Evolutionary conservation across 768 basidiomycete species (phyloP), one percentile per base, ranked within the genome.

Genomic region (Erythrobasidium yunnanense): DNA sequence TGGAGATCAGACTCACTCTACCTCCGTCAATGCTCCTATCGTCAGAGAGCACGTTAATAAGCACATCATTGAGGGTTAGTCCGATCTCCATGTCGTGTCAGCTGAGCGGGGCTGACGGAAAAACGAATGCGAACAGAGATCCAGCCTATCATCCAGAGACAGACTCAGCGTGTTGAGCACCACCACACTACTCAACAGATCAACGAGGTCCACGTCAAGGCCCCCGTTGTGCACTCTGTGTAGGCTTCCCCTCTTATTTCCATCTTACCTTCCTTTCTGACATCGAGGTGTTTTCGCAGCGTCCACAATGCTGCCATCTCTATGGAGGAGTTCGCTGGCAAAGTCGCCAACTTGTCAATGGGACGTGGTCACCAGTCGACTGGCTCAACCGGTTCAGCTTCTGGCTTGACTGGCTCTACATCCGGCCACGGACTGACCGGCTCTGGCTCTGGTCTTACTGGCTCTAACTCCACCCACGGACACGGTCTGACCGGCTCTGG

Each of bases 161-260:
- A 63, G 60, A 63, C 60, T 4, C 60, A 63, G 60, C 60, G 60
- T 4, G 60, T 63, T 32, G 60, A 63, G 60, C 60, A 63, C 60
- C 60, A 58, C 56, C 56, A 58, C 56, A 58, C 56, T 27, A 58
- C 56, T 35, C 56, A 58, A 45, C 56, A 58, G 42, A 58, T 63
- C 49, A 63, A 49, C 22, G 60, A 63, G 60, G 38, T 22, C 27
- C 60, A 63, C 49, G 60, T 63, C 60, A 63, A 63, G 60, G 60
- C 60, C 7, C 60, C 60, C 32, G 32, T 51, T 23, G 60, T 63
- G 4, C 60, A 63, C 49, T 25, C 32, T 30, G 32, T 32, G n/a
- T n/a, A n/a, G n/a, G n/a, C n/a, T n/a, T n/a, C n/a, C n/a, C n/a
- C n/a, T n/a, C n/a, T n/a, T n/a, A n/a, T n/a, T n/a, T n/a, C n/a